Base-by-base conservation (phyloP, 768 basidiomycete genomes). In the Galerina marginata region DNA sequence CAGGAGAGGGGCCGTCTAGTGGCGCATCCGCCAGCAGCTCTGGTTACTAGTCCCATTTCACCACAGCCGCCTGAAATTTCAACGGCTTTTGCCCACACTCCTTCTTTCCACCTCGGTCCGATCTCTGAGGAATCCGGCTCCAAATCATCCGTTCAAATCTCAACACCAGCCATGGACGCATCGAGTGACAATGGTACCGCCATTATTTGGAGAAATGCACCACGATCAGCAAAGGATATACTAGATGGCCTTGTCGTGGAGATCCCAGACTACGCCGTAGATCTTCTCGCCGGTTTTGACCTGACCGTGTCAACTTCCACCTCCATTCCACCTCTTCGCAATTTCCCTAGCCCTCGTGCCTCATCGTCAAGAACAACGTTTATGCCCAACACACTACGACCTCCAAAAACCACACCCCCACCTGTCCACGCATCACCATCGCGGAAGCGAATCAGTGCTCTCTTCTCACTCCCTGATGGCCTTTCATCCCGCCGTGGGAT, bases 241-340 rank as follows among this genome's bases (percentile, higher is more conserved):
- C 69, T 80, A 40, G 71, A 74, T 36, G 69, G 72, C 57, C 62
- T 80, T 20, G 70, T 68, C 14, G 69, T 78, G 42, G 37, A 52
- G 9, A 72, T 83, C 51, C 81, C 82, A 9, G 77, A 76, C 52
- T 83, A 83, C 58, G 81, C 80, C 5, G 67, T 75, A 54, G 73
- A 79, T 62, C 77, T 83, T 44, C 71, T 83, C 54, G 75, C 78
- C 26, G 76, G 71, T 12, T 74, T 83, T 20, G 81, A 81, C 40
- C 29, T 5, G 7, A 7, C 29, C 5, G 29, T 33, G 5, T 49
- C 64, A 26, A 59, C 60, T 5, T 48, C 62, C 38, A 42, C 38
- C 4, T 37, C 50, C 9, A 26, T 10, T 29, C 53, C 33, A 5
- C 54, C 44, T 15, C 54, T 58, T 11, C 54, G 15, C 29, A 54